These are phyloP conservation scores for Telopea speciosissima DNA, from an alignment of 177 flowering plant species.

Conservation along the genomic window DNA sequence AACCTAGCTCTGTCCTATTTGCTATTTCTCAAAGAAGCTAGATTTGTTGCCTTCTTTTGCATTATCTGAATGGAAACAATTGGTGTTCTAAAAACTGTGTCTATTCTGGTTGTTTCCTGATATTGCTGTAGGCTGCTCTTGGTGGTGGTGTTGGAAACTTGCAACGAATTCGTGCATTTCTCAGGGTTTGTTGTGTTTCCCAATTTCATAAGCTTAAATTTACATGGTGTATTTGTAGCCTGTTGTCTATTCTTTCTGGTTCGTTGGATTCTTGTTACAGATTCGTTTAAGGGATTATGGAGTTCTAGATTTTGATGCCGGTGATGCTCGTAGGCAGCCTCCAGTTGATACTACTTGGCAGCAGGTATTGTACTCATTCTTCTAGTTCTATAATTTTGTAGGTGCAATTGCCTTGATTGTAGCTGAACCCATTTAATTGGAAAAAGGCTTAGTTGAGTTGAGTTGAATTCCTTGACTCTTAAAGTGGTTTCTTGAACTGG, in stretches of 20 bases:
- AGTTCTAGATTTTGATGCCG: constrained; percentile 89
- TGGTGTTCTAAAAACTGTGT: neutral
- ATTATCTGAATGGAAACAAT: constrained; percentile 1
- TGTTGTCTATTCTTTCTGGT: neutral
- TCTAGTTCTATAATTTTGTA: too few species aligned
- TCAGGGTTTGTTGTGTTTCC: constrained; percentile 60
- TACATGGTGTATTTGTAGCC: neutral
- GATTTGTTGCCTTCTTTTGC: neutral
- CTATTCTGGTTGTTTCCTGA: neutral
- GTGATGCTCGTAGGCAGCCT: constrained; percentile 88
- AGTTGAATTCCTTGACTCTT: too few species aligned
- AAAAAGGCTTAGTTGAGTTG: too few species aligned
- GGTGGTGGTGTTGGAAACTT: constrained; percentile 94
- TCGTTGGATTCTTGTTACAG: constrained; percentile 30
- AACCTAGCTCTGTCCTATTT: neutral
- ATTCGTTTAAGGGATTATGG: constrained; percentile 93
- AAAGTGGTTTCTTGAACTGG: too few species aligned
- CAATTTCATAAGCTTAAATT: neutral
- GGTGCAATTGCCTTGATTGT: too few species aligned
- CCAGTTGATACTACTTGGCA: constrained; percentile 99
- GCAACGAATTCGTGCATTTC: constrained; percentile 87
- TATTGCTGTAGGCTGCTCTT: constrained; percentile 71
- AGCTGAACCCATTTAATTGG: too few species aligned
- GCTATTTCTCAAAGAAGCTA: neutral
- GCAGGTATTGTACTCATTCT: constrained; percentile 46